Evolutionary conservation across 2,329 filamentous ascomycete genomes (phyloP).

Genomic region (Neocucurbitaria cava): DNA sequence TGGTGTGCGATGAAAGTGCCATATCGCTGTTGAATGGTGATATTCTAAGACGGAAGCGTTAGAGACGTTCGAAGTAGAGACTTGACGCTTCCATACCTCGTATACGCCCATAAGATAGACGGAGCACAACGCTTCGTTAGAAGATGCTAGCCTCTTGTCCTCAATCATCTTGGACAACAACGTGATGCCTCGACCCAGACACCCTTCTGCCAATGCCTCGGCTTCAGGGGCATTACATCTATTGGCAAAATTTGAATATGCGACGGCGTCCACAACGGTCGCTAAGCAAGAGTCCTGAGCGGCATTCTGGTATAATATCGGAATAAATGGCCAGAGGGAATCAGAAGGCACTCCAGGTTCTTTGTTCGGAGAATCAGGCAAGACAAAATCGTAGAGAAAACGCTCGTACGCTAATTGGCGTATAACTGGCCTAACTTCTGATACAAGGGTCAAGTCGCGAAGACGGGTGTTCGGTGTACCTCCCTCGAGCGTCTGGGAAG

Average conservation of each 20-base stretch:
- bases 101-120: conserved; percentile 41
- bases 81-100: conserved; percentile 37
- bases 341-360: conserved; percentile 27
- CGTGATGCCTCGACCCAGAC: conserved; percentile 27
- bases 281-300: conserved; percentile 31
- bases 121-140: conserved; percentile 33
- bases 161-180: conserved; percentile 32
- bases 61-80: not conserved
- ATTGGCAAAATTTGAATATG: conserved; percentile 38
- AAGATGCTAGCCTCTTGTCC: conserved; percentile 25
- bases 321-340: conserved; percentile 36
- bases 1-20: conserved; percentile 35
- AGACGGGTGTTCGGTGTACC: conserved; percentile 7
- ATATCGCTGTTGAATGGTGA: conserved; percentile 25
- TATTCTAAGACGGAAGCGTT: conserved; percentile 22
- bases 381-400: conserved; percentile 42
- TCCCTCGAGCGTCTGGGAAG: not conserved
- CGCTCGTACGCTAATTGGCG: conserved; percentile 37
- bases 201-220: conserved; percentile 29
- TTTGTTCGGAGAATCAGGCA: conserved; percentile 22
- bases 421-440: conserved; percentile 22
- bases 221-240: conserved; percentile 34
- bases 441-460: conserved; percentile 20
- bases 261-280: conserved; percentile 31
- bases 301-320: conserved; percentile 29